Conservation (phyloP, 2,329 filamentous ascomycete species). For the Cladosporium sp. region DNA sequence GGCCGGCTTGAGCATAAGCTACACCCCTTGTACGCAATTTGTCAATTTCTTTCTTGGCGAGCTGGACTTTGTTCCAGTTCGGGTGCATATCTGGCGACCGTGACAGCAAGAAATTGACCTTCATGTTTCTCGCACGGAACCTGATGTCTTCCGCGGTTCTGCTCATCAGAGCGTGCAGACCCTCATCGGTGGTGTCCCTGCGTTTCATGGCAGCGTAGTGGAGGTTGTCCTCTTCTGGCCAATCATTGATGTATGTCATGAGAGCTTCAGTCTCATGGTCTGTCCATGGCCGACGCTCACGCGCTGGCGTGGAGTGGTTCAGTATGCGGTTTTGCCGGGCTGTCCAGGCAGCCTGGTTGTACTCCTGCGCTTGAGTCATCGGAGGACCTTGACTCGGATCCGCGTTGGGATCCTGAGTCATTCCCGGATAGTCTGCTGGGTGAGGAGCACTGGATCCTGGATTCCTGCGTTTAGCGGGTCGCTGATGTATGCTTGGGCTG, state of each 20-base stretch:
- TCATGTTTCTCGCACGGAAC: conserved; percentile 50
- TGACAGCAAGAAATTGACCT: conserved; percentile 42
- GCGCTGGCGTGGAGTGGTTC: background rate
- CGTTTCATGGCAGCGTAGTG: conserved; percentile 46
- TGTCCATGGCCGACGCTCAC: conserved; percentile 24
- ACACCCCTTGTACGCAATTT: conserved; percentile 28
- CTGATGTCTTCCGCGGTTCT: conserved; percentile 48
- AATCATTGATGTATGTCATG: conserved; percentile 43
- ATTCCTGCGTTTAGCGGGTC: conserved; percentile 27
- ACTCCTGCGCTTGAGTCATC: conserved; percentile 2
- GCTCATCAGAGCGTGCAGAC: conserved; percentile 26
- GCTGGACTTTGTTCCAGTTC: conserved; percentile 41
- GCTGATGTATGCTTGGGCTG: conserved; percentile 10
- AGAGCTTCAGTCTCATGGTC: conserved; percentile 39
- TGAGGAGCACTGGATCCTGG: conserved; percentile 28
- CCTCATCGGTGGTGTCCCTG: conserved; percentile 26
- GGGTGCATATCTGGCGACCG: conserved; percentile 31
- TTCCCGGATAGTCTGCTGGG: background rate
- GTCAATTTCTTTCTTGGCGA: conserved; percentile 39
- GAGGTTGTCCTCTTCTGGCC: conserved; percentile 36
- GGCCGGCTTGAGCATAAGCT: conserved; percentile 21
- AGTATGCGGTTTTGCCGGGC: conserved; percentile 20
- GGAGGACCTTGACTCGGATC: conserved; percentile 10
- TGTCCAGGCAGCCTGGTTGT: conserved; percentile 20
- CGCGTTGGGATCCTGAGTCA: conserved; percentile 6